These are phyloP conservation scores for Yamadazyma epiphylla DNA, from an alignment of 1,139 yeast species.

Conservation along the genomic window DNA sequence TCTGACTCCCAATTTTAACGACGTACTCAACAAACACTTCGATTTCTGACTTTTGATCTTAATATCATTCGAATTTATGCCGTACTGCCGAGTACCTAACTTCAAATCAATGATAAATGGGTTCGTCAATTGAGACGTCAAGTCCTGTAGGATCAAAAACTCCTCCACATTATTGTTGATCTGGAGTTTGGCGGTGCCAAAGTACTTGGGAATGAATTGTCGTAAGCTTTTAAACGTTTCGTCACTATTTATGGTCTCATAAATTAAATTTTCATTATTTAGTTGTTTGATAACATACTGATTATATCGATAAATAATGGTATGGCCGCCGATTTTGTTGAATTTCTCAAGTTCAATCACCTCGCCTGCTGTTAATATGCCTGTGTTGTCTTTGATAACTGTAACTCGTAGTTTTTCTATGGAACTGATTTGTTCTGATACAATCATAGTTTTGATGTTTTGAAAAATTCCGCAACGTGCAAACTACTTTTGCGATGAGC, in stretches of 20 bases:
- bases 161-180: conserved; percentile 27
- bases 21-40: conserved; percentile 81
- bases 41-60: conserved; percentile 78
- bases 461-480: neutral
- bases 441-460: neutral
- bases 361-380: neutral
- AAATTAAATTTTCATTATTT: conserved; percentile 87
- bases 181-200: conserved; percentile 45
- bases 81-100: conserved; percentile 98
- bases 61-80: conserved; percentile 76
- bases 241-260: conserved; percentile 70
- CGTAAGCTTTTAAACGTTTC: conserved; percentile 69
- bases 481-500: neutral
- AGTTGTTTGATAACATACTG: conserved; percentile 96
- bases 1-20: conserved; percentile 80
- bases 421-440: too few species aligned
- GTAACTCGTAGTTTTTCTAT: too few species aligned
- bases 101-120: conserved; percentile 95
- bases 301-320: conserved; percentile 90
- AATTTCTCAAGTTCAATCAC: conserved; percentile 53
- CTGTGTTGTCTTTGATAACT: conserved; percentile 1
- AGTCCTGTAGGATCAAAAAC: conserved; percentile 84
- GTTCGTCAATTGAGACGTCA: conserved; percentile 72
- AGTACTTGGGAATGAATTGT: conserved; percentile 85
- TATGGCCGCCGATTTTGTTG: conserved; percentile 97